phyloP scores from a whole-genome alignment of 352 stramenopile genomes.

The Phytophthora foliorum region DNA sequence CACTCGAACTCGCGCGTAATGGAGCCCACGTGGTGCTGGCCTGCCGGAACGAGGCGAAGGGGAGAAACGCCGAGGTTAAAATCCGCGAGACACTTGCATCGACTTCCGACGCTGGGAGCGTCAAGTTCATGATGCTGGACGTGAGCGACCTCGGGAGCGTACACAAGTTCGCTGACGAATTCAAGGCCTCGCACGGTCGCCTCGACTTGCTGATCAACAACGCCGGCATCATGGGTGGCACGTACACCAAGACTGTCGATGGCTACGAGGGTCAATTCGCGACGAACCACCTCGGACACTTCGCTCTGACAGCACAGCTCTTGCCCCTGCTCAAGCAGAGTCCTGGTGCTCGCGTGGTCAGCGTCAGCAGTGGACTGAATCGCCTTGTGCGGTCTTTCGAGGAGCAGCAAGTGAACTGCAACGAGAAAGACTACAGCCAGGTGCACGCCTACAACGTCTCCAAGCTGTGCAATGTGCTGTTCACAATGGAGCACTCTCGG shows the following conservation, averaged over 20 bases:
- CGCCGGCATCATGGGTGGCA: constrained; percentile 59
- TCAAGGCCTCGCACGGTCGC: constrained; percentile 35
- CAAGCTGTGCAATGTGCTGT: constrained; percentile 6
- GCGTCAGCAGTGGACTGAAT: constrained; percentile 57
- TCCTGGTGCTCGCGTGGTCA: constrained; percentile 46
- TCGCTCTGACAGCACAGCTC: constrained; percentile 57
- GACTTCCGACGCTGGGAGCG: constrained; percentile 15
- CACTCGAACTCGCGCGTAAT: constrained; percentile 19
- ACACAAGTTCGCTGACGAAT: constrained; percentile 46
- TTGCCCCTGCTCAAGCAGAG: constrained; percentile 48
- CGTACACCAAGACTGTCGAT: constrained; percentile 47
- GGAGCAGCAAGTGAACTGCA: constrained; percentile 4
- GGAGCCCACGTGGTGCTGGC: constrained; percentile 42
- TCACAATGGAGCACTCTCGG: constrained; percentile 41
- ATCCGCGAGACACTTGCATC: constrained; percentile 17
- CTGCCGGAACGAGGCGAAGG: constrained; percentile 26
- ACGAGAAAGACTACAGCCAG: constrained; percentile 1
- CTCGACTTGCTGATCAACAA: constrained; percentile 80
- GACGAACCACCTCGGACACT: constrained; percentile 76
- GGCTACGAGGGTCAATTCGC: constrained; percentile 70
- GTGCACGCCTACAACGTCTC: neutral
- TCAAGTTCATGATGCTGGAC: constrained; percentile 68
- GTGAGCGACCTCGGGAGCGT: constrained; percentile 55
- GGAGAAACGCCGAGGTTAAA: constrained; percentile 8
- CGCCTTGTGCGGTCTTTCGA: constrained; percentile 41